These are phyloP conservation scores for Cordyceps fumosorosea DNA, from an alignment of 2,329 filamentous ascomycete species.

Conservation along the genomic window DNA sequence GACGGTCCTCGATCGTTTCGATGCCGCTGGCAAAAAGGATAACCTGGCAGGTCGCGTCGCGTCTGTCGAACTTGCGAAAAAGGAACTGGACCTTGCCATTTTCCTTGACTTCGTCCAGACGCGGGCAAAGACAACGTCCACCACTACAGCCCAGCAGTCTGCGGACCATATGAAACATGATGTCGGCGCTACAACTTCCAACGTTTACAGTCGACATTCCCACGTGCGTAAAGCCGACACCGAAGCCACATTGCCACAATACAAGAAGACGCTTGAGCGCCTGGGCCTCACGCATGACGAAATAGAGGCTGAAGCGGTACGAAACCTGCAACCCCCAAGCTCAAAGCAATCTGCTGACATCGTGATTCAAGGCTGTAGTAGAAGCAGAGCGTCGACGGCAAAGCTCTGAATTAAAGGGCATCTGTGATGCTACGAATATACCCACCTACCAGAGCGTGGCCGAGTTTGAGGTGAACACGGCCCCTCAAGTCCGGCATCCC, in stretches of 20 bases:
- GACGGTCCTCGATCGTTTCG: constrained; percentile 43
- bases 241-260: constrained; percentile 51
- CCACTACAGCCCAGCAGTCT: constrained; percentile 29
- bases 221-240: constrained; percentile 36
- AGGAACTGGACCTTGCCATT: constrained; percentile 46
- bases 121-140: constrained; percentile 36
- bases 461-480: constrained; percentile 32
- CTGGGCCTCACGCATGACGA: constrained; percentile 53
- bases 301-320: constrained; percentile 51
- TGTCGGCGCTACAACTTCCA: constrained; percentile 49
- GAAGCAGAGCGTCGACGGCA: constrained; percentile 56
- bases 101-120: constrained; percentile 54
- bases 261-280: constrained; percentile 49
- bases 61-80: constrained; percentile 39
- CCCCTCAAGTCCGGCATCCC: constrained; percentile 20
- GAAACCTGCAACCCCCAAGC: constrained; percentile 18
- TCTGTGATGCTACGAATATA: constrained; percentile 31
- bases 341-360: constrained; percentile 17
- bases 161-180: constrained; percentile 54
- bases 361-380: constrained; percentile 42
- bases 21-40: constrained; percentile 24
- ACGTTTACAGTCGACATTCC: constrained; percentile 39
- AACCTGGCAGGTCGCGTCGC: constrained; percentile 33
- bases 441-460: constrained; percentile 49
- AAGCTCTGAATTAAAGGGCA: constrained; percentile 40